Evolutionary conservation across 2,329 filamentous ascomycete species (phyloP).

Genomic region (Stagonosporopsis tanaceti): DNA sequence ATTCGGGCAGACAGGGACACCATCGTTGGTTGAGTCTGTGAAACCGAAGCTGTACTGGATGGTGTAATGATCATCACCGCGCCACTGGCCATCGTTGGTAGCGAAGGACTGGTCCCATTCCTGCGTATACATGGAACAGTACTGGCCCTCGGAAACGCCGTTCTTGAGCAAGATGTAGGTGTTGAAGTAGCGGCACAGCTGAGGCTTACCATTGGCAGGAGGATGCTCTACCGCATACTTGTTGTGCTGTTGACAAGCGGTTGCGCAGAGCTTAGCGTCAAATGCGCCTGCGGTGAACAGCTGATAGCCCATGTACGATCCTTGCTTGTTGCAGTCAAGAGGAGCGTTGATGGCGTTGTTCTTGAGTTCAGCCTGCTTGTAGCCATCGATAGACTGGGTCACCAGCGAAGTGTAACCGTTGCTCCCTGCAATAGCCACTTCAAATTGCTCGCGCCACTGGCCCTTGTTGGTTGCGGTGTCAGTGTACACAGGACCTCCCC

Average conservation of each 20-base stretch:
- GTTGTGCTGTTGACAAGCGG: constrained; percentile 1
- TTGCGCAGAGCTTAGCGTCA: constrained; percentile 5
- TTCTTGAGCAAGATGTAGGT: constrained; percentile 43
- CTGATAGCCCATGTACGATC: constrained; percentile 9
- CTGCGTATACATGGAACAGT: constrained; percentile 33
- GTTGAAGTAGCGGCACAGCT: constrained; percentile 44
- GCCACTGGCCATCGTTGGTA: background rate
- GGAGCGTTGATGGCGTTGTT: constrained; percentile 3
- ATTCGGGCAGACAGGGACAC: constrained; percentile 2
- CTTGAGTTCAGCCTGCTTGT: constrained; percentile 1
- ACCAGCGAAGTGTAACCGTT: constrained; percentile 8
- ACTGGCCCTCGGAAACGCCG: constrained; percentile 38
- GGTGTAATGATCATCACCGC: background rate
- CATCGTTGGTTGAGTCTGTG: background rate
- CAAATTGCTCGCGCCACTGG: constrained; percentile 10
- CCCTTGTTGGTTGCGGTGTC: constrained; percentile 10
- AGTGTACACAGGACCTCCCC: constrained; percentile 1
- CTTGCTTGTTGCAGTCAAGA: constrained; percentile 12
- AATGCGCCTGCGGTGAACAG: constrained; percentile 4
- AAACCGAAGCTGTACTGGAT: constrained; percentile 8
- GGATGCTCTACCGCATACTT: constrained; percentile 8
- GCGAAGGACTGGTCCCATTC: constrained; percentile 14
- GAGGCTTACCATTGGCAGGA: background rate
- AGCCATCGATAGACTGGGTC: background rate
- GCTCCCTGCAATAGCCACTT: constrained; percentile 11